A percentile compares a stretch with the other conserved stretches of the same genome.
Conservation (phyloP, 2,329 filamentous ascomycete species). For the Chrysosporium keratinophilum region DNA sequence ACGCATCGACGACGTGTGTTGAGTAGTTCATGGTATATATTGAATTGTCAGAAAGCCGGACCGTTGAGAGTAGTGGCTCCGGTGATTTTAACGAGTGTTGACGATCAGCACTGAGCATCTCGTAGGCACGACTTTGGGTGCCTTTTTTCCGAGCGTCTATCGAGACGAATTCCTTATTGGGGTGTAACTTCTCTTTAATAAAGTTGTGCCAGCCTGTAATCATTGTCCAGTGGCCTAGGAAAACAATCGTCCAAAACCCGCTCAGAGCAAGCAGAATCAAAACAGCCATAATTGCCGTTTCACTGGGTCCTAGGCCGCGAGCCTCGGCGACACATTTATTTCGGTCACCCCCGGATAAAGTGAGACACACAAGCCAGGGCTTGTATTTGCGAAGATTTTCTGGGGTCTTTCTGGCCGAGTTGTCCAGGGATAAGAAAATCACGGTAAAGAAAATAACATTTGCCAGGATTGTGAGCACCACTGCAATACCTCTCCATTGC, state of each 20-base stretch:
- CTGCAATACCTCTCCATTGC: constrained; percentile 86
- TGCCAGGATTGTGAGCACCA: constrained; percentile 78
- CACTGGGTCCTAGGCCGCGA: constrained; percentile 54
- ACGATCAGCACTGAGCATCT: constrained; percentile 53
- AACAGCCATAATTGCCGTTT: constrained; percentile 69
- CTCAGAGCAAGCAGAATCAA: constrained; percentile 75
- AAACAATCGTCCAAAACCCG: constrained; percentile 71
- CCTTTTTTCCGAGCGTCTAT: constrained; percentile 62
- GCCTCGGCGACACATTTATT: constrained; percentile 55
- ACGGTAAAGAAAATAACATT: constrained; percentile 92
- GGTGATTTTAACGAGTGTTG: constrained; percentile 25
- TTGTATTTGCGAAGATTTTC: constrained; percentile 47
- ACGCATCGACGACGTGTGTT: constrained; percentile 8
- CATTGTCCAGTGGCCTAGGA: constrained; percentile 79
- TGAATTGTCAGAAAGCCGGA: constrained; percentile 20
- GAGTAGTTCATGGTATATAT: constrained; percentile 15
- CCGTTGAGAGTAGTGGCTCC: constrained; percentile 25
- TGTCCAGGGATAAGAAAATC: constrained; percentile 80
- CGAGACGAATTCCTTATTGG: constrained; percentile 71
- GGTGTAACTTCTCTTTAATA: constrained; percentile 40
- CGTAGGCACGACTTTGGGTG: constrained; percentile 60
- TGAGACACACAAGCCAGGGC: constrained; percentile 66
- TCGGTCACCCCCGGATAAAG: constrained; percentile 48
- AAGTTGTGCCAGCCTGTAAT: constrained; percentile 70
- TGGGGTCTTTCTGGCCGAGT: constrained; percentile 50